Evolutionary conservation across 352 stramenopile genomes (phyloP).

Genomic region (Phytophthora citrophthora): DNA sequence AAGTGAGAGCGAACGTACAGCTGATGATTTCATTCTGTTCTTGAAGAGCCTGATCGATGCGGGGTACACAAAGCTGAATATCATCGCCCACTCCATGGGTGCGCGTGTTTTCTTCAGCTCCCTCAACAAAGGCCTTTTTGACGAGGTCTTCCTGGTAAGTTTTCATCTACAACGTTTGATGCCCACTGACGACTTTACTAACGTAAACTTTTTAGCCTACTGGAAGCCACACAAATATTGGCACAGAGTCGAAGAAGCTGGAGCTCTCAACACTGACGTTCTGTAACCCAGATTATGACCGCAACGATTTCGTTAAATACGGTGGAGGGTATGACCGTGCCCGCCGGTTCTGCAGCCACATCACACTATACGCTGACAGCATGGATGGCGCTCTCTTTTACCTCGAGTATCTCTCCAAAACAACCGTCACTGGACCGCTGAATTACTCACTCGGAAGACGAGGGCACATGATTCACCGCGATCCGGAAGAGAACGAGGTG

Average conservation of each 20-base stretch:
- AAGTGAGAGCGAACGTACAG: conserved; percentile 53
- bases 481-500: conserved; percentile 34
- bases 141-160: conserved; percentile 54
- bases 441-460: conserved; percentile 63
- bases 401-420: conserved; percentile 63
- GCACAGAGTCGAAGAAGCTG: conserved; percentile 18
- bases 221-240: conserved; percentile 17
- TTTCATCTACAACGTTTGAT: neutral
- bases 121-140: conserved; percentile 49
- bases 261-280: conserved; percentile 71
- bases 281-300: conserved; percentile 81
- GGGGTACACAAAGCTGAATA: conserved; percentile 67
- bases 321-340: conserved; percentile 61
- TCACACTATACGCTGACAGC: conserved; percentile 81
- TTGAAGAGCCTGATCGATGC: conserved; percentile 68
- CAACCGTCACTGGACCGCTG: conserved; percentile 43
- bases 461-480: conserved; percentile 61
- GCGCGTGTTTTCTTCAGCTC: conserved; percentile 63
- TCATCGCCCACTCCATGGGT: conserved; percentile 74
- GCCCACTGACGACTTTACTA: neutral
- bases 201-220: conserved; percentile 18
- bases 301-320: conserved; percentile 65
- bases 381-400: conserved; percentile 80
- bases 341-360: conserved; percentile 60
- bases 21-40: conserved; percentile 50